A percentile compares a stretch with the other conserved stretches of the same genome.
phyloP scores from a whole-genome alignment of 1,139 yeast genomes.

The Protomyces lactucae-debilis region DNA sequence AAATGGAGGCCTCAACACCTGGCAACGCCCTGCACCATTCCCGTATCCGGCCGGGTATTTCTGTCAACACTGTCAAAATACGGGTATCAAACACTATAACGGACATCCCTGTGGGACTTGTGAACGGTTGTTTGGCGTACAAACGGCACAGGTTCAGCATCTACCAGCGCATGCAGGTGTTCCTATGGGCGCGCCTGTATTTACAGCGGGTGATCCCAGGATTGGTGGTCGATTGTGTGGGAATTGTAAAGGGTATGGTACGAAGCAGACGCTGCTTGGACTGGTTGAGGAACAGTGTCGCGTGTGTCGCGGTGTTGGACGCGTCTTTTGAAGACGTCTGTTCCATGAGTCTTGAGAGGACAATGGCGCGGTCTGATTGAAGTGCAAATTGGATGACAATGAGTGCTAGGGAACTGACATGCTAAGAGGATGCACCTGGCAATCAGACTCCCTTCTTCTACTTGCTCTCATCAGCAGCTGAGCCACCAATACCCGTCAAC shows the following conservation, averaged over 20 bases:
- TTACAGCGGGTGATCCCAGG: constrained; percentile 32
- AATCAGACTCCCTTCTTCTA: neutral
- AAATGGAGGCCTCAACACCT: neutral
- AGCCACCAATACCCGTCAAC: constrained; percentile 16
- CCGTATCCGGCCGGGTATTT: constrained; percentile 29
- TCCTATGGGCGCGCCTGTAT: constrained; percentile 15
- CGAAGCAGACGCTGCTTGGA: constrained; percentile 7
- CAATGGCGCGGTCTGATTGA: too few species aligned
- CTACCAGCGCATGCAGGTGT: constrained; percentile 19
- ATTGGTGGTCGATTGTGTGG: constrained; percentile 32
- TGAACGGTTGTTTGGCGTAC: constrained; percentile 29
- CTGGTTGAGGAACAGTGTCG: constrained; percentile 24
- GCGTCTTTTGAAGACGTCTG: neutral
- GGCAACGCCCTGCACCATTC: neutral
- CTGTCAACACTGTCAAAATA: constrained; percentile 30
- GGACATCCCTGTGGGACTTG: constrained; percentile 32
- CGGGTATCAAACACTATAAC: constrained; percentile 30
- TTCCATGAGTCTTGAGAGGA: too few species aligned
- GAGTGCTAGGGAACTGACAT: too few species aligned
- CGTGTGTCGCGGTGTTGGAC: constrained; percentile 23
- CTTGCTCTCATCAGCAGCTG: neutral
- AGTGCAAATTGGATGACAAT: too few species aligned
- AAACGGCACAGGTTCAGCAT: constrained; percentile 23
- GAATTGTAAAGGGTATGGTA: constrained; percentile 32
- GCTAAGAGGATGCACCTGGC: neutral